Conservation (phyloP, 73 alveolate genomes). For the Paramecium pentaurelia region DNA sequence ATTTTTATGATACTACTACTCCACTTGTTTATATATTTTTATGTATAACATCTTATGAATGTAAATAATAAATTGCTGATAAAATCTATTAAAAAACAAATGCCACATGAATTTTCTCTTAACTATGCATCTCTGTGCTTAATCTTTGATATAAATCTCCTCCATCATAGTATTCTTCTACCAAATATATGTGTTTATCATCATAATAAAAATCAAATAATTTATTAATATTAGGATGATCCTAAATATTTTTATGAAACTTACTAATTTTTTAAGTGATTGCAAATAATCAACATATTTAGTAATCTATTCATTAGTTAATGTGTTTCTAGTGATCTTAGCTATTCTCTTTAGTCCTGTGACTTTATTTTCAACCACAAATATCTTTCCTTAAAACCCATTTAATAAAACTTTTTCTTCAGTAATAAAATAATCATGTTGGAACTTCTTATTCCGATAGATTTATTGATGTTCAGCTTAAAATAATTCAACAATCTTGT, state of each 20-base stretch:
- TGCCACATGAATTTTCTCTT: neutral
- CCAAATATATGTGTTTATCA: neutral
- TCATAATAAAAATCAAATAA: conserved; percentile 2
- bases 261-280: neutral
- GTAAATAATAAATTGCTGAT: neutral
- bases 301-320: neutral
- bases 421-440: neutral
- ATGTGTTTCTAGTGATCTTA: neutral
- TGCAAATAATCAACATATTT: neutral
- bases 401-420: neutral
- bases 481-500: neutral
- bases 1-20: neutral
- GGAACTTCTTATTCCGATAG: neutral
- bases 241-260: neutral
- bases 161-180: neutral
- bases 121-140: neutral
- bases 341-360: neutral
- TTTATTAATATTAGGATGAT: neutral
- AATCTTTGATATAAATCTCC: neutral
- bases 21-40: neutral
- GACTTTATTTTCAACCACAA: neutral
- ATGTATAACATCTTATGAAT: neutral
- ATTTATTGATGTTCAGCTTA: neutral
- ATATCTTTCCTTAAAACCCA: neutral
- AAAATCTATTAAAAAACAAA: neutral